Conservation (phyloP, 345 rosid genomes). For the Noccaea caerulescens region DNA sequence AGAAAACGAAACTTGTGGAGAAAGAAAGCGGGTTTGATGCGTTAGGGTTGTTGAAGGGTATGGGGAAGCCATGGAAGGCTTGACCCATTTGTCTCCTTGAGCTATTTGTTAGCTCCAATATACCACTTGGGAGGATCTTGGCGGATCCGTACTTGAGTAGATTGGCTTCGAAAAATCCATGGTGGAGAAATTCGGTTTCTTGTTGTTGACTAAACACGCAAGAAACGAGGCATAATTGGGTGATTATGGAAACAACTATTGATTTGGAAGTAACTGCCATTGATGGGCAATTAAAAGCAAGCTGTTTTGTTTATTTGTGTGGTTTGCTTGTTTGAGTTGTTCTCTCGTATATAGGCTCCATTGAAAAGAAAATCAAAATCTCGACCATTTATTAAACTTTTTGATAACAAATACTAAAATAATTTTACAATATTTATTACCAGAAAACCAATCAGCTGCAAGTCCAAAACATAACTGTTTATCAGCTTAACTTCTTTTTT, state of each 20-base stretch:
- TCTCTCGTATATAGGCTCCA: constrained; percentile 2
- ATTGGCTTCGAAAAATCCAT: constrained; percentile 51
- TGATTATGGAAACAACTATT: constrained; percentile 29
- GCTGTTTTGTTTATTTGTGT: constrained; percentile 5
- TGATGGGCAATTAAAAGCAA: constrained; percentile 11
- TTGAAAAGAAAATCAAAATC: background rate
- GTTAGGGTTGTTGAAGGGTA: constrained; percentile 44
- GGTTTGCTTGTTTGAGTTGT: background rate
- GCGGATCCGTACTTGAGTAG: constrained; percentile 49
- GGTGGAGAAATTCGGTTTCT: constrained; percentile 44
- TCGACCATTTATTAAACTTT: background rate
- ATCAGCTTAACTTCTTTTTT: background rate
- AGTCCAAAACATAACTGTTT: background rate
- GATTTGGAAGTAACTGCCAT: constrained; percentile 38
- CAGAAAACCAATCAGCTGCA: constrained; percentile 9
- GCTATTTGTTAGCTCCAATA: constrained; percentile 61
- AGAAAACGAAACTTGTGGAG: constrained; percentile 52
- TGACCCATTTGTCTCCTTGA: constrained; percentile 48
- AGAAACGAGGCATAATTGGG: constrained; percentile 32
- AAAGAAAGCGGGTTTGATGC: constrained; percentile 43
- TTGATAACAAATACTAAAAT: too few species aligned
- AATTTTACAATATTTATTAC: too few species aligned
- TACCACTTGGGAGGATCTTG: constrained; percentile 51
- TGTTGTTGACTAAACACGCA: constrained; percentile 41
- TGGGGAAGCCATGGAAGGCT: constrained; percentile 51